A percentile compares a stretch with the other conserved stretches of the same genome.
phyloP scores from a whole-genome alignment of 2,329 filamentous ascomycete genomes.

The Cladosporium sp. region DNA sequence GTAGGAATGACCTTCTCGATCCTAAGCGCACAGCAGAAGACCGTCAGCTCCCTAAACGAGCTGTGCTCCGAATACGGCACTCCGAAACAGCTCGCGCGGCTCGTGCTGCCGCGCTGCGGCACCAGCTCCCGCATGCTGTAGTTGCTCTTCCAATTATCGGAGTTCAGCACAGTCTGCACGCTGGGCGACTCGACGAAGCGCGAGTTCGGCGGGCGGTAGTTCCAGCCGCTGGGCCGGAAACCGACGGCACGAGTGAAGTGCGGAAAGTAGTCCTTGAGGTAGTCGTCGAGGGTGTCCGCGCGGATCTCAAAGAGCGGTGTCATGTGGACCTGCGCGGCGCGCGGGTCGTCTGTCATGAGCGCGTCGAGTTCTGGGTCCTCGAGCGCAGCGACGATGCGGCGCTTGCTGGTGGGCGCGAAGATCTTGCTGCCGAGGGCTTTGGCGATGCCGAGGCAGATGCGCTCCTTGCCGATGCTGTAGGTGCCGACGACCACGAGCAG shows the following conservation, averaged over 20 bases:
- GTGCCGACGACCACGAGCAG: conserved; percentile 91
- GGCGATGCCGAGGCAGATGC: conserved; percentile 88
- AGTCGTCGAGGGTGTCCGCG: conserved; percentile 83
- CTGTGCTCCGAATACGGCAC: conserved; percentile 96
- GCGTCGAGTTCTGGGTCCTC: conserved; percentile 75
- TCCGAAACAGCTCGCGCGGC: conserved; percentile 78
- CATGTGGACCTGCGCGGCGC: conserved; percentile 93
- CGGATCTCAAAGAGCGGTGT: conserved; percentile 92
- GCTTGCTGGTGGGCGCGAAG: conserved; percentile 76
- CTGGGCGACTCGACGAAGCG: conserved; percentile 57
- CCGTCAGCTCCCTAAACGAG: conserved; percentile 85
- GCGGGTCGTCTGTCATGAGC: conserved; percentile 71
- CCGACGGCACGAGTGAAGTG: conserved; percentile 83
- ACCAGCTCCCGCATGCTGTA: conserved; percentile 68
- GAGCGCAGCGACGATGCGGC: conserved; percentile 74
- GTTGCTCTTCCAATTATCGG: conserved; percentile 65
- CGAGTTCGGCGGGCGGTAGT: conserved; percentile 67
- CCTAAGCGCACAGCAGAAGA: conserved; percentile 81
- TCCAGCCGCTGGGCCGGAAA: conserved; percentile 92
- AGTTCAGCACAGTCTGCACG: conserved; percentile 59
- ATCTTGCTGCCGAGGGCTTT: conserved; percentile 81
- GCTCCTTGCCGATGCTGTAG: conserved; percentile 96
- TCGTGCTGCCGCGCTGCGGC: conserved; percentile 76
- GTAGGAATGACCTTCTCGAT: conserved; percentile 91
- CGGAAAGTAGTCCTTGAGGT: conserved; percentile 70